Percentiles rank a stretch among this genome's conserved stretches.
These are phyloP conservation scores for Amphibolis antarctica DNA, from an alignment of 106 monocot genomes.

Conservation along the genomic window DNA sequence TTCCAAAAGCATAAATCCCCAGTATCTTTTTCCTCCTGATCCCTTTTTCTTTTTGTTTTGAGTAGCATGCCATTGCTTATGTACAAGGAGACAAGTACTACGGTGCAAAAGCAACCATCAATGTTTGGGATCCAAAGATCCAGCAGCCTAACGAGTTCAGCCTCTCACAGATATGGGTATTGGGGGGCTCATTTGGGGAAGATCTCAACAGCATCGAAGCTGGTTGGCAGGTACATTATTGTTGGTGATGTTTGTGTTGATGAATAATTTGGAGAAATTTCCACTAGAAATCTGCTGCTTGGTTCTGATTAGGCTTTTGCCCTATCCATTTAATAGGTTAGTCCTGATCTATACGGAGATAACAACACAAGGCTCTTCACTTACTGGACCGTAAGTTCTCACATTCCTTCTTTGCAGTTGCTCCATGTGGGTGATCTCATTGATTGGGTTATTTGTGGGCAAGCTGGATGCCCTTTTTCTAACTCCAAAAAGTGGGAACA, in stretches of 20 bases:
- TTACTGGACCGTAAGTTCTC: conserved; percentile 91
- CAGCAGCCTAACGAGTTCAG: conserved; percentile 46
- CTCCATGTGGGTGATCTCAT: not conserved
- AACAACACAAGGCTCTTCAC: conserved; percentile 89
- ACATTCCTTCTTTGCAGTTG: conserved; percentile 1
- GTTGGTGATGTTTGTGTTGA: not conserved
- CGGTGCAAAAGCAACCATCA: conserved; percentile 51
- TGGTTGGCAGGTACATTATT: conserved; percentile 45
- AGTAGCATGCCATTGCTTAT: conserved; percentile 46
- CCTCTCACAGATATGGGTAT: conserved; percentile 41
- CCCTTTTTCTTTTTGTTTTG: too few species aligned
- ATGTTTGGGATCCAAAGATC: conserved; percentile 48
- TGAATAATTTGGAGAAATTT: not conserved
- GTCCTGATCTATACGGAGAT: conserved; percentile 91
- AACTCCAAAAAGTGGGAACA: not conserved
- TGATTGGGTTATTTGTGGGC: not conserved
- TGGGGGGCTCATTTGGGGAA: conserved; percentile 37
- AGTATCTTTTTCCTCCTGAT: too few species aligned
- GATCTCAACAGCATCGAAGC: conserved; percentile 64
- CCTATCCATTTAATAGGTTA: conserved; percentile 40
- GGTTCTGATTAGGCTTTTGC: not conserved
- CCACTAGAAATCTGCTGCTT: not conserved
- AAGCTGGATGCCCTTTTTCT: conserved; percentile 1
- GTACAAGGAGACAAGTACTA: conserved; percentile 39
- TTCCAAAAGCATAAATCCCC: too few species aligned